Percentiles rank a stretch among this genome's conserved stretches.
Evolutionary conservation across 306 rosid species (phyloP).

Genomic region (Cucurbita argyrosperma): DNA sequence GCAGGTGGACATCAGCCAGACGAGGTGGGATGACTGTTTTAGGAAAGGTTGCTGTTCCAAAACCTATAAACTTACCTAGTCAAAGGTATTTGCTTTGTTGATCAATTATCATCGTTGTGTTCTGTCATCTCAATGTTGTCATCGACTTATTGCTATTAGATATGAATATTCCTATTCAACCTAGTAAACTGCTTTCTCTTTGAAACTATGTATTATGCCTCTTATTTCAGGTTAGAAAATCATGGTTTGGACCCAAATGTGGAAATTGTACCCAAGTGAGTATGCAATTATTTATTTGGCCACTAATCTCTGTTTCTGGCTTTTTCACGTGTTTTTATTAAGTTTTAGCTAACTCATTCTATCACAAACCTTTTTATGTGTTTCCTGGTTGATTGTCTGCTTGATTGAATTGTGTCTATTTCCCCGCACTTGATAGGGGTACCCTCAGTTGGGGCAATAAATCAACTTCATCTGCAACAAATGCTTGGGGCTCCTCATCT

Average conservation of each 20-base stretch:
- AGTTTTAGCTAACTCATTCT: background rate
- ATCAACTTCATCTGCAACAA: conserved; percentile 64
- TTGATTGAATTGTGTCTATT: background rate
- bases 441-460: conserved; percentile 88
- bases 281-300: conserved; percentile 3
- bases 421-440: conserved; percentile 41
- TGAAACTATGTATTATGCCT: conserved; percentile 13
- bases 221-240: conserved; percentile 79
- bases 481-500: conserved; percentile 82
- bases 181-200: conserved; percentile 7
- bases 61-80: conserved; percentile 88
- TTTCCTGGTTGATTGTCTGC: background rate
- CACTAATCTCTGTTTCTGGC: background rate
- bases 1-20: conserved; percentile 75
- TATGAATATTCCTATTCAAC: background rate
- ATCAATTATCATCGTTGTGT: background rate
- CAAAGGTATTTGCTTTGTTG: conserved; percentile 51
- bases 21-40: conserved; percentile 84
- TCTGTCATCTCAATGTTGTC: background rate
- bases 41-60: conserved; percentile 92
- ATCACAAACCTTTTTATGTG: background rate
- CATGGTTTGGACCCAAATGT: conserved; percentile 81
- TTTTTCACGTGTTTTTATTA: background rate
- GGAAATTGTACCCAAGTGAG: conserved; percentile 98
- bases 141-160: background rate